Conservation (phyloP, 1,284 basidiomycete species). For the Melampsora occidentalis region DNA sequence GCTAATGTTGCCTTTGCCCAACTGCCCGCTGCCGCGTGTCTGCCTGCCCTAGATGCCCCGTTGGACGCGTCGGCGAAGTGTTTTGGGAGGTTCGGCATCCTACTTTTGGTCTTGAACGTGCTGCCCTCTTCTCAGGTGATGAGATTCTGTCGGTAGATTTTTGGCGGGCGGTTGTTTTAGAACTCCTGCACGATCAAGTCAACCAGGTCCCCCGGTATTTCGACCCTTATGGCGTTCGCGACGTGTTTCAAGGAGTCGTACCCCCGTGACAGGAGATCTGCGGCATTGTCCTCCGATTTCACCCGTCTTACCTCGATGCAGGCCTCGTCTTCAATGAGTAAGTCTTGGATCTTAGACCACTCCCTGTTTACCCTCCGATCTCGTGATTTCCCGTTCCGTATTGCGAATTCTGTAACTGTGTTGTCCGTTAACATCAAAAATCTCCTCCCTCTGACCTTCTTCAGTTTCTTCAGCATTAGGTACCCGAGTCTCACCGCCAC, state of each 20-base stretch:
- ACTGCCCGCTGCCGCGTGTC: no score
- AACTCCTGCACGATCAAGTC: no score
- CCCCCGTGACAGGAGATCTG: neutral
- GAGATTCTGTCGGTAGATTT: no score
- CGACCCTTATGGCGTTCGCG: neutral
- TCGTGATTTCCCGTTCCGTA: conserved; percentile 12
- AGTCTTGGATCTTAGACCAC: neutral
- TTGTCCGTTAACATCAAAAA: no score
- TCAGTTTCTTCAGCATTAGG: neutral
- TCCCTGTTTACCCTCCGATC: neutral
- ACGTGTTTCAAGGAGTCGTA: neutral
- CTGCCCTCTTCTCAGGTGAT: no score
- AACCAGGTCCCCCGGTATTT: no score
- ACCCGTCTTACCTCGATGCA: neutral
- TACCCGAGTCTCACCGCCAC: neutral
- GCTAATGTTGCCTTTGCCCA: no score
- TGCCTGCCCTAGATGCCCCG: no score
- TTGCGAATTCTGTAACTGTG: neutral
- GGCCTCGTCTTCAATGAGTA: neutral
- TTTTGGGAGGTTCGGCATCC: no score
- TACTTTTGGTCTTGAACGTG: no score
- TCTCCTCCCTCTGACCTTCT: neutral
- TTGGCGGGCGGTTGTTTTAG: no score
- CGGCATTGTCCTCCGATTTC: neutral
- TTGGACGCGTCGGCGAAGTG: no score